A percentile compares a stretch with the other conserved stretches of the same genome.
Conservation (phyloP, 805 yeast species). For the Ogataea philodendri region DNA sequence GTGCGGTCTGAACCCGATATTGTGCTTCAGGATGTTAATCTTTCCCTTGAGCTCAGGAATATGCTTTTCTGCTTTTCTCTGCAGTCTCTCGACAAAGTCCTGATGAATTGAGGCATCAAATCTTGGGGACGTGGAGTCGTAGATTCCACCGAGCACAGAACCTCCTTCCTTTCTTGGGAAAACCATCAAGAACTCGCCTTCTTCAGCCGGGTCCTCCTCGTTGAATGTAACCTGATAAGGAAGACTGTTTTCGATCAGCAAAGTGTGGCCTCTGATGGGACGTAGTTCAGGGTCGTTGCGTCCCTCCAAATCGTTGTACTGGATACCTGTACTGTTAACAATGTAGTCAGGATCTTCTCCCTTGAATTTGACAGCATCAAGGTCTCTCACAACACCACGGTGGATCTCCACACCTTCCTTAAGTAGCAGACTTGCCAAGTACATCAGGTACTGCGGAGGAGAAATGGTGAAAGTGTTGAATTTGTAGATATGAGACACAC, state of each 20-base stretch:
- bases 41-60: slow-evolving; percentile 51
- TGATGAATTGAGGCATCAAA: slow-evolving; percentile 38
- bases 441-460: slow-evolving; percentile 55
- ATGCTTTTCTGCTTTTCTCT: slow-evolving; percentile 42
- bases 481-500: slow-evolving; percentile 36
- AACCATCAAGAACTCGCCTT: slow-evolving; percentile 52
- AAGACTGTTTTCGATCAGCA: slow-evolving; percentile 47
- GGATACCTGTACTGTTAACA: slow-evolving; percentile 57
- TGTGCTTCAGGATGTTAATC: slow-evolving; percentile 47
- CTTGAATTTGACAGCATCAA: slow-evolving; percentile 36
- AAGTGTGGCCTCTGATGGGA: slow-evolving; percentile 61
- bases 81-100: slow-evolving; percentile 47
- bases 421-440: slow-evolving; percentile 44
- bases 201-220: slow-evolving; percentile 28
- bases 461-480: slow-evolving; percentile 58
- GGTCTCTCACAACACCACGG: slow-evolving; percentile 41
- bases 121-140: slow-evolving; percentile 23
- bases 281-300: slow-evolving; percentile 44
- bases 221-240: slow-evolving; percentile 38
- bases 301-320: slow-evolving; percentile 46
- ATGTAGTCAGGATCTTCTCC: slow-evolving; percentile 41
- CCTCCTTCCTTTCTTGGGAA: slow-evolving; percentile 73
- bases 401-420: slow-evolving; percentile 45
- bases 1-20: slow-evolving; percentile 71
- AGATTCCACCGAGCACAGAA: slow-evolving; percentile 57